Conservation (phyloP, 257 asterid genomes). For the Henckelia pumila region DNA sequence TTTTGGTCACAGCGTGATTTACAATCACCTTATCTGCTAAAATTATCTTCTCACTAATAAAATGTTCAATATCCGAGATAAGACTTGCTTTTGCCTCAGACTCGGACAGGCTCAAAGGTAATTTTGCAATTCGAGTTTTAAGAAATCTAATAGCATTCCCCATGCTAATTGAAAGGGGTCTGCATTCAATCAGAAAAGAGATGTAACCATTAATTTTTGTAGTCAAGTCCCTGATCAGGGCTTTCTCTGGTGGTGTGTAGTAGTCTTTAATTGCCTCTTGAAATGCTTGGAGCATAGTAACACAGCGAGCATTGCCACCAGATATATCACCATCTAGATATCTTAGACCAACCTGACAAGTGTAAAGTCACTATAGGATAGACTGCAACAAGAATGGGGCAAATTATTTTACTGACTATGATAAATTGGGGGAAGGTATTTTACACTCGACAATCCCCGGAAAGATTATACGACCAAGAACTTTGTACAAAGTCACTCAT, state of each 20-base stretch:
- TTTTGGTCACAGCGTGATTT: constrained; percentile 77
- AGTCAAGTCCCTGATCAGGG: constrained; percentile 79
- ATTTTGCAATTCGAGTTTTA: constrained; percentile 59
- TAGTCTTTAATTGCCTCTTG: constrained; percentile 75
- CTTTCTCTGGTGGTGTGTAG: constrained; percentile 69
- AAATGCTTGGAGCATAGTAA: constrained; percentile 90
- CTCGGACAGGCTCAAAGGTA: constrained; percentile 64
- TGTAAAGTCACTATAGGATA: constrained; percentile 21
- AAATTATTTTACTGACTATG: constrained; percentile 5
- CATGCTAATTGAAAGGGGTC: constrained; percentile 93
- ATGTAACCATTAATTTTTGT: constrained; percentile 63
- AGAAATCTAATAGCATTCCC: constrained; percentile 85
- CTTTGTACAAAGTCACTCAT: background rate
- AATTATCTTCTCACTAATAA: constrained; percentile 69
- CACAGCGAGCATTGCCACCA: constrained; percentile 93
- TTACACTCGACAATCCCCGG: background rate
- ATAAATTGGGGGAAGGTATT: constrained; percentile 4
- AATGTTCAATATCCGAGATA: constrained; percentile 55
- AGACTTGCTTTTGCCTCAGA: constrained; percentile 74
- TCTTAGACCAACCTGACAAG: constrained; percentile 78
- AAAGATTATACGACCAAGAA: background rate
- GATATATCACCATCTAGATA: constrained; percentile 82
- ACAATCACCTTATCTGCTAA: constrained; percentile 82
- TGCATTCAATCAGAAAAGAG: constrained; percentile 71
- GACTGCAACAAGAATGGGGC: background rate